These are phyloP conservation scores for Leccinum longicurvipes DNA, from an alignment of 768 basidiomycete genomes.

Conservation along the genomic window DNA sequence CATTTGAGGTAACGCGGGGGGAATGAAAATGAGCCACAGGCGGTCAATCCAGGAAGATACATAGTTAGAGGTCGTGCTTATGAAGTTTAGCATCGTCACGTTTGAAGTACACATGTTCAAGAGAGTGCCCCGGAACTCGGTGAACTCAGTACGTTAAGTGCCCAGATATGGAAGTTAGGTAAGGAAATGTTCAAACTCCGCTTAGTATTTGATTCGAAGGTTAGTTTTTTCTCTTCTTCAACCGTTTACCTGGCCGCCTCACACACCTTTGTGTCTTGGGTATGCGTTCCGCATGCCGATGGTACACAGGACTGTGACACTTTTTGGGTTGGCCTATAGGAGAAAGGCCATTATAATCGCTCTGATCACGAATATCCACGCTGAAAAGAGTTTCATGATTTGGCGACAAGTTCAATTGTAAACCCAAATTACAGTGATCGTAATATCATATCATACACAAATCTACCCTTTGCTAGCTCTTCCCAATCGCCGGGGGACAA, in stretches of 20 bases:
- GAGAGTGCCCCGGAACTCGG: neutral
- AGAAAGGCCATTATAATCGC: conserved; percentile 75
- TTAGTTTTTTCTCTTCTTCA: conserved; percentile 6
- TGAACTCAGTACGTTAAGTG: too few species aligned
- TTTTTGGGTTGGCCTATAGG: conserved; percentile 47
- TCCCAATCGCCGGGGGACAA: conserved; percentile 43
- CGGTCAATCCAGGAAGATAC: conserved; percentile 22
- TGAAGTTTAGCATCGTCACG: conserved; percentile 1
- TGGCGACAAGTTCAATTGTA: conserved; percentile 49
- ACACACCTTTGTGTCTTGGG: conserved; percentile 43
- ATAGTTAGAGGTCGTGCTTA: conserved; percentile 1
- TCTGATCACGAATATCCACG: conserved; percentile 68
- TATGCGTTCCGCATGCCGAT: conserved; percentile 61
- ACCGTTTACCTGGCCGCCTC: conserved; percentile 45
- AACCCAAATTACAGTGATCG: neutral
- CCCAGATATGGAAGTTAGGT: too few species aligned
- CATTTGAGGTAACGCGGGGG: conserved; percentile 57
- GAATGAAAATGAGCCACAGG: conserved; percentile 17
- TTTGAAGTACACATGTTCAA: neutral
- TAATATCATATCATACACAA: neutral
- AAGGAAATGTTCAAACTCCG: conserved; percentile 26
- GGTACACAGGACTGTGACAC: conserved; percentile 42
- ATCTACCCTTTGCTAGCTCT: conserved; percentile 25
- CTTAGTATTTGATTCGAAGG: neutral
- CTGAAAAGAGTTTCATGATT: conserved; percentile 85